Evolutionary conservation across 2,329 filamentous ascomycete species (phyloP).

Genomic region (Lasiodiplodia sp.): DNA sequence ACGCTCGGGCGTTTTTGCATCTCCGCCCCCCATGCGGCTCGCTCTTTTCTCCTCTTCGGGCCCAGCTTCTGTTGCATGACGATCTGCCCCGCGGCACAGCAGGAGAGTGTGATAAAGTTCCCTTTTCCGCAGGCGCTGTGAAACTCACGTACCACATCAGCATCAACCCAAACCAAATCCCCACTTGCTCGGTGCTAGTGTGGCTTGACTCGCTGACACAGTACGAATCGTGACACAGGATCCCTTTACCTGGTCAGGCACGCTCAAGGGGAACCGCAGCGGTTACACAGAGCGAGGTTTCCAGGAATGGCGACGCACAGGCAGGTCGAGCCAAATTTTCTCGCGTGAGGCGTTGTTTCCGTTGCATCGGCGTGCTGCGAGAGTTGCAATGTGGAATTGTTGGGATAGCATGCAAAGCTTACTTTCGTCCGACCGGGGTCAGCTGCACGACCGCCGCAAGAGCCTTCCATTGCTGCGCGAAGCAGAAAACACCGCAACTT

Average conservation of each 20-base stretch:
- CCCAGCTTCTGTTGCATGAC: not conserved
- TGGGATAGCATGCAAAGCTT: conserved; percentile 8
- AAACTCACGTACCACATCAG: not conserved
- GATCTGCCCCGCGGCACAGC: not conserved
- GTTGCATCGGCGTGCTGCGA: not conserved
- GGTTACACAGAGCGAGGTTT: not conserved
- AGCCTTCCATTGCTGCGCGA: not conserved
- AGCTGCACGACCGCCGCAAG: conserved; percentile 1
- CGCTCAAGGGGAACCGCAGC: not conserved
- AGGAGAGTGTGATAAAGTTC: not conserved
- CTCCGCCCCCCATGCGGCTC: not conserved
- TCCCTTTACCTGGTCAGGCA: not conserved
- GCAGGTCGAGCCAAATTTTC: not conserved
- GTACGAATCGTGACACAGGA: not conserved
- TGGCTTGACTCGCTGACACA: not conserved
- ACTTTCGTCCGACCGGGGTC: not conserved
- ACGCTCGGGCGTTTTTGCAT: not conserved
- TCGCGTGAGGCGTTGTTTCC: not conserved
- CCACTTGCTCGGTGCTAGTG: not conserved
- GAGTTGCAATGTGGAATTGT: not conserved
- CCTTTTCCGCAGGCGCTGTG: not conserved
- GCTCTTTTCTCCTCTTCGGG: not conserved
- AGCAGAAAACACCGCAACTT: not conserved
- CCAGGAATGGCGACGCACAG: not conserved
- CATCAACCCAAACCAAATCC: not conserved